Evolutionary conservation across 345 rosid species (phyloP).

Genomic region (Corymbia maculata): DNA sequence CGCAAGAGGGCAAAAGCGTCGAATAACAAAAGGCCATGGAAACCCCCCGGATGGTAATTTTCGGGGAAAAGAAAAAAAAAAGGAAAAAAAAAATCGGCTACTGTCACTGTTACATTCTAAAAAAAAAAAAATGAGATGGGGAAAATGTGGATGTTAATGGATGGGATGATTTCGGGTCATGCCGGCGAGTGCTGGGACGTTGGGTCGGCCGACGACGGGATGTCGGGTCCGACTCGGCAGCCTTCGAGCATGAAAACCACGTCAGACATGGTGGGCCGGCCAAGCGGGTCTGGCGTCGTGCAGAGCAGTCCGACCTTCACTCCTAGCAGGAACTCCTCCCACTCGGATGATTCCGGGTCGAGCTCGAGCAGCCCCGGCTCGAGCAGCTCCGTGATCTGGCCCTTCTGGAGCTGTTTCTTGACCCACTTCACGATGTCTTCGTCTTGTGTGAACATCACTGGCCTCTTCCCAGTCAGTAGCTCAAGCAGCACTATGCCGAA

Average conservation of each 20-base stretch:
- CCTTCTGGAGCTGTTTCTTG: constrained; percentile 81
- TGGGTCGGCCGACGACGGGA: constrained; percentile 78
- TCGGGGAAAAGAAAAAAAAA: neutral
- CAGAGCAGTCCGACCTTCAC: constrained; percentile 91
- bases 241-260: constrained; percentile 99
- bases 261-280: constrained; percentile 81
- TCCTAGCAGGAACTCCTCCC: constrained; percentile 96
- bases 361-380: constrained; percentile 92
- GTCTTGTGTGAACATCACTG: constrained; percentile 88
- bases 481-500: constrained; percentile 91
- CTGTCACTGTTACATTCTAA: neutral
- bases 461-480: constrained; percentile 76
- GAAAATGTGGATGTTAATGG: neutral
- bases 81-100: neutral
- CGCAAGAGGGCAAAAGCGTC: neutral
- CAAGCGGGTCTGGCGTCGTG: constrained; percentile 80
- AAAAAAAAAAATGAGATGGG: neutral
- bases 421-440: constrained; percentile 99
- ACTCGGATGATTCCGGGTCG: constrained; percentile 93
- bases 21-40: neutral
- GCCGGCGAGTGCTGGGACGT: constrained; percentile 83
- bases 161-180: neutral
- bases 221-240: constrained; percentile 83
- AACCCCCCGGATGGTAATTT: neutral
- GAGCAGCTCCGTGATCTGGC: constrained; percentile 71